phyloP scores from a whole-genome alignment of 2,329 filamentous ascomycete genomes.

The Cladorrhinum sp. region DNA sequence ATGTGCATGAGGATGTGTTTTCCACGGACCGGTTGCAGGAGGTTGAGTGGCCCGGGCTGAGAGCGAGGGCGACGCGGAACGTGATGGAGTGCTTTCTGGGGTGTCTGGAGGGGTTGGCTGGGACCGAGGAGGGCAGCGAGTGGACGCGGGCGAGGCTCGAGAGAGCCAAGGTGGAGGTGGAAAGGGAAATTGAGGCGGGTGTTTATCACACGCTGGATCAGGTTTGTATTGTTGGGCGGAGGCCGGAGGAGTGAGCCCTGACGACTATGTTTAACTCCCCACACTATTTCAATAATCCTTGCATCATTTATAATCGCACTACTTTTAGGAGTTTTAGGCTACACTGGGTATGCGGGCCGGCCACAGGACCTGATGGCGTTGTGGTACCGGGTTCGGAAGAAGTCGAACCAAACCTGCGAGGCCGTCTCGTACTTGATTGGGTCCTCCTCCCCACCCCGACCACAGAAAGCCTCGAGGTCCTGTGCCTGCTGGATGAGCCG shows the following conservation, averaged over 20 bases:
- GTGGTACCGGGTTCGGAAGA: not conserved
- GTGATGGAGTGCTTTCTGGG: constrained; percentile 18
- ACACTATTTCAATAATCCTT: too few relatives aligned
- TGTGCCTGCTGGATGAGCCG: not conserved
- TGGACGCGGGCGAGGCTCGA: constrained; percentile 18
- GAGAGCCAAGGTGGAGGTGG: constrained; percentile 9
- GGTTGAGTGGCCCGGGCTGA: constrained; percentile 6
- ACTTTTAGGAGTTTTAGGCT: too few relatives aligned
- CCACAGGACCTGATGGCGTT: not conserved
- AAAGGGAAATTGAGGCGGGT: constrained; percentile 17
- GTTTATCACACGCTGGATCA: constrained; percentile 24
- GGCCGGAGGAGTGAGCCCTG: not conserved
- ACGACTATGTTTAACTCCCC: too few relatives aligned
- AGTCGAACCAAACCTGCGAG: not conserved
- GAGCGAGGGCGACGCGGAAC: constrained; percentile 21
- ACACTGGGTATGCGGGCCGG: not conserved
- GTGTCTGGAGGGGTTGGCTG: constrained; percentile 18
- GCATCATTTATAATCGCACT: too few relatives aligned
- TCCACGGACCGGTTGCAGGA: constrained; percentile 23
- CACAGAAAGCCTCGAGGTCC: not conserved
- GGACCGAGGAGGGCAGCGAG: constrained; percentile 9
- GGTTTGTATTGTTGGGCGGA: constrained; percentile 21
- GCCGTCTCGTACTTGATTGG: not conserved
- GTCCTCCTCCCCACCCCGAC: not conserved
- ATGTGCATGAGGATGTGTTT: constrained; percentile 24